These are phyloP conservation scores for Aspergillus sp. DNA, from an alignment of 2,329 filamentous ascomycete genomes.

Conservation along the genomic window DNA sequence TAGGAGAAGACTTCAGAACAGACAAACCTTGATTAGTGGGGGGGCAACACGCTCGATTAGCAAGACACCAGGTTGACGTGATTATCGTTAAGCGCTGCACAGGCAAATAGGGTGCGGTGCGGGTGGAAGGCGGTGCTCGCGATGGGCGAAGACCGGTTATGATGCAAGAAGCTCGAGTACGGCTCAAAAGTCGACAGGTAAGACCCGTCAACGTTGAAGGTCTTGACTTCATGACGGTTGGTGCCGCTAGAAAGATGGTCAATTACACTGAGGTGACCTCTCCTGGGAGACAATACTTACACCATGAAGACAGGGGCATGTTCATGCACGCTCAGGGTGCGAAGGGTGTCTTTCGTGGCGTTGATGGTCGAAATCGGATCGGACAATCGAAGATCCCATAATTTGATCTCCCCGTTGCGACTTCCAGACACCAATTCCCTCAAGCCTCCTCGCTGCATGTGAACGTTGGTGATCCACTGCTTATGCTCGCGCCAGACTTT, in stretches of 20 bases:
- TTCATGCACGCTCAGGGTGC: conserved; percentile 89
- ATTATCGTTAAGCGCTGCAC: conserved; percentile 79
- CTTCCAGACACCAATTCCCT: conserved; percentile 88
- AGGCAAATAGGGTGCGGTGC: conserved; percentile 86
- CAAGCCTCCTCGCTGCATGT: conserved; percentile 93
- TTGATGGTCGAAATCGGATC: conserved; percentile 70
- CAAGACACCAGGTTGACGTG: conserved; percentile 88
- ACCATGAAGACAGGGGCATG: conserved; percentile 94
- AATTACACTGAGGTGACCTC: conserved; percentile 3
- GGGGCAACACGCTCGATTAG: conserved; percentile 23
- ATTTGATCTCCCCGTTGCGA: conserved; percentile 85
- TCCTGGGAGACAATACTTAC: conserved; percentile 54
- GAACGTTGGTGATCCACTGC: conserved; percentile 93
- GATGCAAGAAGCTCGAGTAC: conserved; percentile 82
- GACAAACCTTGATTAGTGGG: not conserved
- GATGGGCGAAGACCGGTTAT: conserved; percentile 78
- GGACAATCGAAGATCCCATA: conserved; percentile 95
- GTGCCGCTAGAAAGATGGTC: conserved; percentile 64
- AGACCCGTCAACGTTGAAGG: conserved; percentile 83
- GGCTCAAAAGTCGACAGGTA: conserved; percentile 83
- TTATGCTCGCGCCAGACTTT: conserved; percentile 95
- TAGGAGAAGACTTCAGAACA: not conserved
- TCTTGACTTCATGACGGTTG: conserved; percentile 81
- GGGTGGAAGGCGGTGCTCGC: conserved; percentile 92
- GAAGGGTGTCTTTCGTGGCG: conserved; percentile 73